Evolutionary conservation across 1,139 yeast species (phyloP).

Genomic region (Spathaspora sp.): DNA sequence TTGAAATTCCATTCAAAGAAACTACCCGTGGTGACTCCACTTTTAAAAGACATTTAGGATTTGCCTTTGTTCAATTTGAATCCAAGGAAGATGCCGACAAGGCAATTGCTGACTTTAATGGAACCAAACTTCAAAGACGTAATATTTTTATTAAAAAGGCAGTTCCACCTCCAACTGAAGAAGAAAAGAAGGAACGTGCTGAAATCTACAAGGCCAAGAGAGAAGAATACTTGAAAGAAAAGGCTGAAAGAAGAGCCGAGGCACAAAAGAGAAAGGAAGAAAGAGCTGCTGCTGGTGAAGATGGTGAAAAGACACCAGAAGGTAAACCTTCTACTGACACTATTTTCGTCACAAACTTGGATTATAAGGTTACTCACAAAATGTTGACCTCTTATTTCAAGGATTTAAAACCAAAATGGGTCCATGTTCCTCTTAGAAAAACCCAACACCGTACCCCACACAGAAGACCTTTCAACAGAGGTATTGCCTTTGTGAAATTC

Average conservation of each 20-base stretch:
- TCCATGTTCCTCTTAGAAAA: slow-evolving; percentile 54
- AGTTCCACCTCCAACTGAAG: slow-evolving; percentile 52
- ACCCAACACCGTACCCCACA: slow-evolving; percentile 43
- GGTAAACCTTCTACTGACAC: slow-evolving; percentile 58
- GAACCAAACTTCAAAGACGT: slow-evolving; percentile 47
- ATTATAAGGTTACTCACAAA: slow-evolving; percentile 45
- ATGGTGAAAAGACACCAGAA: slow-evolving; percentile 31
- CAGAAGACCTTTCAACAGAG: slow-evolving; percentile 52
- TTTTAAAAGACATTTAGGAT: slow-evolving; percentile 46
- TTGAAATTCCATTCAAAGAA: slow-evolving; percentile 43
- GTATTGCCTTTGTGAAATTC: slow-evolving; percentile 63
- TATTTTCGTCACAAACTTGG: slow-evolving; percentile 58
- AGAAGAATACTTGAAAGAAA: slow-evolving; percentile 25
- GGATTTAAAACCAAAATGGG: slow-evolving; percentile 52
- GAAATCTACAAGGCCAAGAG: slow-evolving; percentile 39
- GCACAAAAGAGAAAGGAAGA: slow-evolving; percentile 17
- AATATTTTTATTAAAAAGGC: slow-evolving; percentile 52
- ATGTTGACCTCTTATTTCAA: slow-evolving; percentile 46
- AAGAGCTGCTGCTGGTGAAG: slow-evolving; percentile 13
- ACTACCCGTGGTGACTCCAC: slow-evolving; percentile 32
- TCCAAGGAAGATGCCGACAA: slow-evolving; percentile 47
- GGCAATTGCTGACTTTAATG: slow-evolving; percentile 46
- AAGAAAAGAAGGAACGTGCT: slow-evolving; percentile 39
- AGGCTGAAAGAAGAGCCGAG: slow-evolving; percentile 19
- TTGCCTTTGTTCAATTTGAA: slow-evolving; percentile 54